These are phyloP conservation scores for Ascochyta viciae-villosae DNA, from an alignment of 2,329 filamentous ascomycete species.

Conservation along the genomic window DNA sequence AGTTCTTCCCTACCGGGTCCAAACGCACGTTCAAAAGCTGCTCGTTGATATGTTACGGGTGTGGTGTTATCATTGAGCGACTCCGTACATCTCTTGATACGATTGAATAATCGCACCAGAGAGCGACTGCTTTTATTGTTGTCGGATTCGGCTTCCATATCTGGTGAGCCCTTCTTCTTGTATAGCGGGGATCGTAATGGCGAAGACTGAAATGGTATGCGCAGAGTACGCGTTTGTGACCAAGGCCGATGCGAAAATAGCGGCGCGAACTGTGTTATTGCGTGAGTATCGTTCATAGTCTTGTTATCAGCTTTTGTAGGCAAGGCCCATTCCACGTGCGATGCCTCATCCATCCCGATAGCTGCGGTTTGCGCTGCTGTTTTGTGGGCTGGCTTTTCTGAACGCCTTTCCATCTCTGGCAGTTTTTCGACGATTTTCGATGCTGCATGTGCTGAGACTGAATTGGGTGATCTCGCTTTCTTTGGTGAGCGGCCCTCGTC, in stretches of 20 bases:
- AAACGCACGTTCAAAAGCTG: background rate
- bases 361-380: background rate
- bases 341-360: background rate
- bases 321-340: background rate
- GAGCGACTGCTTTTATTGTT: background rate
- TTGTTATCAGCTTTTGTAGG: background rate
- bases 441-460: background rate
- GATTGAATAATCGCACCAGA: background rate
- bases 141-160: background rate
- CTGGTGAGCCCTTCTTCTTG: background rate
- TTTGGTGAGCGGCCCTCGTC: background rate
- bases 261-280: background rate
- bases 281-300: background rate
- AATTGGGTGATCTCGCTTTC: background rate
- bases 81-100: background rate
- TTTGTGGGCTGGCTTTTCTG: no score
- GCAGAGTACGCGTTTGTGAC: background rate
- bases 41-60: background rate
- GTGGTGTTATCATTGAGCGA: background rate
- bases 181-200: background rate
- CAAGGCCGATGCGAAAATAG: background rate
- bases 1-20: background rate
- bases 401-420: no score
- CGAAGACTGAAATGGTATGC: background rate
- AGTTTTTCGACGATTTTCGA: no score